Evolutionary conservation across 352 stramenopile species (phyloP), one percentile per base, ranked within the genome.

Genomic region (Phytopythium mirpurense): DNA sequence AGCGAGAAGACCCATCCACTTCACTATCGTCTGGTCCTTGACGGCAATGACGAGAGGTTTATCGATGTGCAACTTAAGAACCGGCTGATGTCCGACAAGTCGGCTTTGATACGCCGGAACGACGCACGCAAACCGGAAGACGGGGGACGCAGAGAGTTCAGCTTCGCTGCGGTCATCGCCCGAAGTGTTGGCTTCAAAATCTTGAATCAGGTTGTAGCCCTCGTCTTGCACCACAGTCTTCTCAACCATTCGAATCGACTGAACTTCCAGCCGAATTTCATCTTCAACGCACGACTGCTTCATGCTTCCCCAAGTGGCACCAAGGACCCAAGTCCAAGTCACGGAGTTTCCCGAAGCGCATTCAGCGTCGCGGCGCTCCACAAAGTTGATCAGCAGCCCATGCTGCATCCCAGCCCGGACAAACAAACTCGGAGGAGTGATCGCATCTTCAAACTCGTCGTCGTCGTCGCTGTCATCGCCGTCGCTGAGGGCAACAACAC

Each of bases 261-360:
- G 63, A 44, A 92, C 43, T 21, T 62, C 67, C 7, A 95, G 41
- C 52, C 88, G 70, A 18, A 92, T 72, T 40, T 95, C 82, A 26
- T 89, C 83, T 63, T 95, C 84, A 9, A 95, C 72, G 41, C 84
- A 95, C 5, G 82, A 92, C 54, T 95, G 84, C 53, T 86, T 91
- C 2, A 93, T 52, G 24, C 74, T 73, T 35, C 57, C 68, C 60
- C 63, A 63, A 14, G 74, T 69, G 15, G 70, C 36, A 10, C 78
- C 78, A 6, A 91, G 47, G 41, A 72, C 64, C 77, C 77, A 91
- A 27, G 72, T 51, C 83, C 83, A 93, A 4, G 76, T 52, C 0
- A 55, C 58, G 29, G 60, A 56, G 11, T 51, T 60, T 51, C 49
- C 14, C 29, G 58, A 44, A 9, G 61, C 42, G 26, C 57, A 35